Percentiles rank a stretch among this genome's conserved stretches.
These are phyloP conservation scores for Saccharum spontaneum DNA, from an alignment of 176 grass and related monocot species.

Conservation along the genomic window DNA sequence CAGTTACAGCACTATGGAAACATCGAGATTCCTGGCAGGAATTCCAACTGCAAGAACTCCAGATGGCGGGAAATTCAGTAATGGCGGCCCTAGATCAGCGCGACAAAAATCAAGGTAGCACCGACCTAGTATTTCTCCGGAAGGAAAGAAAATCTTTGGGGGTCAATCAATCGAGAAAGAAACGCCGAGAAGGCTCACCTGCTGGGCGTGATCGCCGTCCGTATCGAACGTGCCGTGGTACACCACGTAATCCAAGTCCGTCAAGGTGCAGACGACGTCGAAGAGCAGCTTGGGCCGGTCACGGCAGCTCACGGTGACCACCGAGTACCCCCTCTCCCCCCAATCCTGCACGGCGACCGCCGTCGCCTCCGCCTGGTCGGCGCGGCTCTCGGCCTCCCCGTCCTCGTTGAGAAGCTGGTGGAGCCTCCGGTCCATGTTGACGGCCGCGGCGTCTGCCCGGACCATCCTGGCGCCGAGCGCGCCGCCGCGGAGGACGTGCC, in stretches of 20 bases:
- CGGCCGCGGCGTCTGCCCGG: conserved; percentile 26
- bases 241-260: conserved; percentile 92
- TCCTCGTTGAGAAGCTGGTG: conserved; percentile 86
- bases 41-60: not conserved
- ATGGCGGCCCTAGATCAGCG: conserved; percentile 3
- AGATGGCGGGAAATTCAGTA: not conserved
- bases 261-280: conserved; percentile 88
- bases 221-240: conserved; percentile 85
- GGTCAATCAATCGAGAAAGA: not conserved
- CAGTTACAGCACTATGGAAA: not conserved
- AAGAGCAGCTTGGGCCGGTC: conserved; percentile 90
- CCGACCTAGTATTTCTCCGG: not conserved
- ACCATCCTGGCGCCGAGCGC: conserved; percentile 50
- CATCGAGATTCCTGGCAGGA: conserved; percentile 10
- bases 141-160: not conserved
- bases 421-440: conserved; percentile 67
- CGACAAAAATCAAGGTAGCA: not conserved
- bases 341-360: conserved; percentile 68
- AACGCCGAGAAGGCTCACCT: conserved; percentile 47
- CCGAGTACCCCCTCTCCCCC: conserved; percentile 74
- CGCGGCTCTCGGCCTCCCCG: conserved; percentile 40
- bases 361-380: not conserved
- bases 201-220: conserved; percentile 68
- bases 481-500: conserved; percentile 71
- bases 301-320: conserved; percentile 75